Base-by-base conservation (phyloP, 2,329 filamentous ascomycete genomes). In the Aschersonia sp. region DNA sequence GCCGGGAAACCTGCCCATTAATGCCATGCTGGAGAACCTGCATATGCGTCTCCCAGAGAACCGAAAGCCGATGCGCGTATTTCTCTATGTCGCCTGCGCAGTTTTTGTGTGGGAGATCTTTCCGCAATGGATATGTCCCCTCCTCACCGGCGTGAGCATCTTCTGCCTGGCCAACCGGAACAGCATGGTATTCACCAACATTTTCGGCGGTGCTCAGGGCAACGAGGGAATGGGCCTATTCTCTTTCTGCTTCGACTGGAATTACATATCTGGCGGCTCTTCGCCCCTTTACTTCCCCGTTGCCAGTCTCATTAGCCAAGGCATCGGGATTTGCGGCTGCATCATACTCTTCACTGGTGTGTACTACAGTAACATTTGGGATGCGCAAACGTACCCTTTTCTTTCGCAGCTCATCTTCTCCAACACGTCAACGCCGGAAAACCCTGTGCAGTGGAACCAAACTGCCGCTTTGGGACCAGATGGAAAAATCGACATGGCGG, bases 31-130 rank as follows among this genome's bases (percentile, higher is more conserved):
- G 45, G 57, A 63, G 48, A 61, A 53, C 2, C 44, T 63, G 7
- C 60, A 63, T 28, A 54, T 54, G 38, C 51, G 55, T 38, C 48
- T 48, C 6, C 61, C 52, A 0, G 61, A 65, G 32, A 67, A 64
- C 1, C 65, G 61, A 44, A 62, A 64, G 48, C 61, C 62, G 1
- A 55, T 73, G 40, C 59, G 61, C 29, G 55, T 67, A 9, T 74
- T 72, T 49, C 65, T 65, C 57, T 53, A 60, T 35, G 55, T 67
- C 43, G 67, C 67, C 52, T 49, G 55, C 0, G 58, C 55, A 43
- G 61, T 71, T 40, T 67, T 71, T 44, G 52, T 67, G 32, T 75
- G 72, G 64, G 71, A 74, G 46, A 60, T 71, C 30, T 56, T 75
- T 42, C 71, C 73, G 0, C 63, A 71, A 48, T 72, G 69, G 44